Percentiles rank a stretch among this genome's conserved stretches.
Conservation (phyloP, 1,284 basidiomycete species). For the Trichosporon coremiiforme region DNA sequence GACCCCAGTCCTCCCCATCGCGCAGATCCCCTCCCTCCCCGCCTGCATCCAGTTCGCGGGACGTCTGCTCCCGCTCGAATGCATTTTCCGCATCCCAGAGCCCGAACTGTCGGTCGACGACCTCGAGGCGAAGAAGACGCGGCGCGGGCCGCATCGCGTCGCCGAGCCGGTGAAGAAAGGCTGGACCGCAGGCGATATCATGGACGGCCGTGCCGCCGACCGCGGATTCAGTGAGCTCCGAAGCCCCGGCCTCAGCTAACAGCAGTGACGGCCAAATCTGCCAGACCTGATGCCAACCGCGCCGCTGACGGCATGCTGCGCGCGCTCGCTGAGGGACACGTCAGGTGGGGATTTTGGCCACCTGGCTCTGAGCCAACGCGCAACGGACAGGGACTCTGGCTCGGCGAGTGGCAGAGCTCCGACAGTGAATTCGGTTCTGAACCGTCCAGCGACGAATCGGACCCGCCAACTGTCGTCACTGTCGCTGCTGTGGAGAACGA, state of each 20-base stretch:
- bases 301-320: slow-evolving; percentile 84
- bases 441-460: slow-evolving; percentile 62
- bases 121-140: slow-evolving; percentile 49
- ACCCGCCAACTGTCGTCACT: slow-evolving; percentile 27
- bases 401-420: slow-evolving; percentile 66
- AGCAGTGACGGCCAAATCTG: slow-evolving; percentile 77
- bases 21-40: slow-evolving; percentile 76
- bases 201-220: slow-evolving; percentile 72
- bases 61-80: slow-evolving; percentile 74
- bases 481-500: slow-evolving; percentile 9
- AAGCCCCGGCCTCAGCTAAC: neutral
- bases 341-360: slow-evolving; percentile 84
- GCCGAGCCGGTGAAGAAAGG: neutral
- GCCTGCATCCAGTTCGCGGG: slow-evolving; percentile 72
- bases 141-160: slow-evolving; percentile 25
- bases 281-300: slow-evolving; percentile 79
- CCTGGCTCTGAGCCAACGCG: slow-evolving; percentile 37
- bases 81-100: slow-evolving; percentile 63
- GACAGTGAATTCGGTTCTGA: slow-evolving; percentile 74
- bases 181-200: slow-evolving; percentile 66
- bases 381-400: slow-evolving; percentile 23
- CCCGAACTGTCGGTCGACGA: slow-evolving; percentile 51
- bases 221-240: slow-evolving; percentile 64
- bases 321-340: slow-evolving; percentile 71
- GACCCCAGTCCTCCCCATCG: slow-evolving; percentile 70